These are phyloP conservation scores for Candida quercuum DNA, from an alignment of 805 yeast genomes.

Conservation along the genomic window DNA sequence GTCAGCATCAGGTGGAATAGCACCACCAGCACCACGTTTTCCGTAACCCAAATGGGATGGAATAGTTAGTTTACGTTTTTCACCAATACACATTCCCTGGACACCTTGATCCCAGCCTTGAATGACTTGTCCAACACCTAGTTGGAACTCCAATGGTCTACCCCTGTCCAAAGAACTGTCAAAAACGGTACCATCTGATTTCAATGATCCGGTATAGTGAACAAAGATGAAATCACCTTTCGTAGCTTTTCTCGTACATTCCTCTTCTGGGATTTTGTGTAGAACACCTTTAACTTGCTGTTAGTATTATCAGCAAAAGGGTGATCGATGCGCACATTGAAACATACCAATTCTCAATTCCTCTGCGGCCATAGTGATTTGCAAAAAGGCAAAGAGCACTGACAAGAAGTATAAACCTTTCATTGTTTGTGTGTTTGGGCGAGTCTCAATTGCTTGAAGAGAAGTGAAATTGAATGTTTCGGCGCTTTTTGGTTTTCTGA, in stretches of 20 bases:
- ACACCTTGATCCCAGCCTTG: constrained; percentile 91
- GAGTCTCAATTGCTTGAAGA: too few relatives aligned
- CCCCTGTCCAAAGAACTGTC: constrained; percentile 68
- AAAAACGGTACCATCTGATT: constrained; percentile 59
- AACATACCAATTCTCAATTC: constrained; percentile 10
- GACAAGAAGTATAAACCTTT: not conserved
- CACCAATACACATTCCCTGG: constrained; percentile 76
- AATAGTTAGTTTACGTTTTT: constrained; percentile 70
- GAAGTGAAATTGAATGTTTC: too few relatives aligned
- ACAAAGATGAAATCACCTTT: constrained; percentile 67
- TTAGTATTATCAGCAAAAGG: not conserved
- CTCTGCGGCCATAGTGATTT: constrained; percentile 3
- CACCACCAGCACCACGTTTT: constrained; percentile 64
- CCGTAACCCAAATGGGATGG: constrained; percentile 84
- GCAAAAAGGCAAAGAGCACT: not conserved
- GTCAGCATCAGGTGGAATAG: constrained; percentile 74
- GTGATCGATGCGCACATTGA: not conserved
- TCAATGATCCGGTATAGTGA: constrained; percentile 72
- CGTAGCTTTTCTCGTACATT: constrained; percentile 53
- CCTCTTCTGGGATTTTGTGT: constrained; percentile 40
- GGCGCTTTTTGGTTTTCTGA: too few relatives aligned
- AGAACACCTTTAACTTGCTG: constrained; percentile 32
- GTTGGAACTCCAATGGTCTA: constrained; percentile 60
- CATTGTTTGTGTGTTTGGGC: too few relatives aligned
- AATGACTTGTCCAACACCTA: constrained; percentile 80